phyloP scores from a whole-genome alignment of 1,284 basidiomycete species.

The Sanguinoderma infundibulare region DNA sequence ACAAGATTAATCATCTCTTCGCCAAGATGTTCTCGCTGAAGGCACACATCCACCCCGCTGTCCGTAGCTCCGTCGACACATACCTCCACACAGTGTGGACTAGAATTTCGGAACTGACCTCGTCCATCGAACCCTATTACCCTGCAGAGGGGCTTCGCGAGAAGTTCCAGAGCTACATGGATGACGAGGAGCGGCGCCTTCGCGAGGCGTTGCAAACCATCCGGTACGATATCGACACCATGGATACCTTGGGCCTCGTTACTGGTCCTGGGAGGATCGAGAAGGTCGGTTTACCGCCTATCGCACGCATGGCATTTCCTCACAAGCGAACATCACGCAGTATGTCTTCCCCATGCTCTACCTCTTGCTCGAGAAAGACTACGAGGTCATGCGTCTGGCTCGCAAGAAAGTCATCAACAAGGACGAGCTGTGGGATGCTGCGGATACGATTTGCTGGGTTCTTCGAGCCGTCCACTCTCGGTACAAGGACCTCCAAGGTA shows the following conservation, averaged over 20 bases:
- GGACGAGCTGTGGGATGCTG: slow-evolving; percentile 33
- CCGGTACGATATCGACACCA: slow-evolving; percentile 21
- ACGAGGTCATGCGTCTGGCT: slow-evolving; percentile 22
- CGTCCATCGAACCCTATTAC: slow-evolving; percentile 3
- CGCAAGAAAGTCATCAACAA: slow-evolving; percentile 20
- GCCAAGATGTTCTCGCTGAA: slow-evolving; percentile 32
- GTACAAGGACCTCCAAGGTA: slow-evolving; percentile 22
- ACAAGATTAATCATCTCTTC: slow-evolving; percentile 30
- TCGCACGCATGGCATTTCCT: too few relatives aligned
- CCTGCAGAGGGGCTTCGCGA: slow-evolving; percentile 1
- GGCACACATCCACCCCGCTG: slow-evolving; percentile 6
- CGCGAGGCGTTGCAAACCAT: slow-evolving; percentile 24
- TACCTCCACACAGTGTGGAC: slow-evolving; percentile 29
- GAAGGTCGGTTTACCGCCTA: slow-evolving; percentile 22
- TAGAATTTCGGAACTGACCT: slow-evolving; percentile 4
- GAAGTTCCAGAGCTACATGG: slow-evolving; percentile 27
- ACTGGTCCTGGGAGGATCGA: slow-evolving; percentile 16
- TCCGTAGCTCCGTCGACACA: slow-evolving; percentile 18
- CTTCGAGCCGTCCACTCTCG: slow-evolving; percentile 20
- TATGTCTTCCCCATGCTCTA: slow-evolving; percentile 33
- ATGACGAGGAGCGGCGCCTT: slow-evolving; percentile 29
- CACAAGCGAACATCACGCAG: slow-evolving; percentile 29
- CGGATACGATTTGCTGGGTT: slow-evolving; percentile 20
- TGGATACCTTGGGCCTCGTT: neutral
- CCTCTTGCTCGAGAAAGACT: slow-evolving; percentile 24